These are phyloP conservation scores for Micractinium conductrix DNA, from an alignment of 139 green algal species.

Conservation along the genomic window DNA sequence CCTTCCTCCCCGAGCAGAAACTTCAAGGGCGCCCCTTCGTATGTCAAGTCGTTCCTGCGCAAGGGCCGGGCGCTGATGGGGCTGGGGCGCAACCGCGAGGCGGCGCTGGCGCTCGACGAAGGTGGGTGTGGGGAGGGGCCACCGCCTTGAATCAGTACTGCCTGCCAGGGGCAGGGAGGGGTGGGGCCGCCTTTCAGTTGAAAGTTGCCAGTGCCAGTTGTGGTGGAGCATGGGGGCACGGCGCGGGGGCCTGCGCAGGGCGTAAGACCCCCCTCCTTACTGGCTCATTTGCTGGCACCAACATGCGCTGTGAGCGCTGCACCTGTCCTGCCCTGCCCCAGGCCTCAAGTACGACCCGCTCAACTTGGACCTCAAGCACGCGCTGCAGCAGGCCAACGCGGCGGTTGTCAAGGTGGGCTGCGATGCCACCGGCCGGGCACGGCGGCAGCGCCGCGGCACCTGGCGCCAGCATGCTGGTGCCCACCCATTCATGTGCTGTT, in stretches of 20 bases:
- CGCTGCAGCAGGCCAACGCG: constrained; percentile 59
- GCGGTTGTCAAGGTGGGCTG: constrained; percentile 48
- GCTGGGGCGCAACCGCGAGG: constrained; percentile 50
- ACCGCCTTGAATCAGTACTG: too few species aligned
- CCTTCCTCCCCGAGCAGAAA: constrained; percentile 4
- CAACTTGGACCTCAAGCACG: constrained; percentile 58
- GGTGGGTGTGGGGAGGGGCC: neutral
- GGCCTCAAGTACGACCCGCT: constrained; percentile 65
- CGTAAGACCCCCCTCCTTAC: too few species aligned
- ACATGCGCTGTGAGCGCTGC: too few species aligned
- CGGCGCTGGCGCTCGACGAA: constrained; percentile 5
- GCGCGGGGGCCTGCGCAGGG: too few species aligned
- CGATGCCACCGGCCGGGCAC: neutral
- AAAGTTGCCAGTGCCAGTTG: too few species aligned
- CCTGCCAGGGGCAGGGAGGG: too few species aligned
- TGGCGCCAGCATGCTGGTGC: too few species aligned
- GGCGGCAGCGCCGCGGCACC: neutral
- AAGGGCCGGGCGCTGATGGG: constrained; percentile 69
- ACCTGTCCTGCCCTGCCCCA: too few species aligned
- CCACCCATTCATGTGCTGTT: neutral
- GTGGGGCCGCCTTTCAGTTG: too few species aligned
- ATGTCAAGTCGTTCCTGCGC: constrained; percentile 62
- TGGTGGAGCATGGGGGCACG: too few species aligned
- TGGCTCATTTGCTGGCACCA: too few species aligned
- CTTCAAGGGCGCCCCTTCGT: constrained; percentile 30